Evolutionary conservation across 2,329 filamentous ascomycete species (phyloP), one percentile per base, ranked within the genome.

Genomic region (Aspergillus cejpii): DNA sequence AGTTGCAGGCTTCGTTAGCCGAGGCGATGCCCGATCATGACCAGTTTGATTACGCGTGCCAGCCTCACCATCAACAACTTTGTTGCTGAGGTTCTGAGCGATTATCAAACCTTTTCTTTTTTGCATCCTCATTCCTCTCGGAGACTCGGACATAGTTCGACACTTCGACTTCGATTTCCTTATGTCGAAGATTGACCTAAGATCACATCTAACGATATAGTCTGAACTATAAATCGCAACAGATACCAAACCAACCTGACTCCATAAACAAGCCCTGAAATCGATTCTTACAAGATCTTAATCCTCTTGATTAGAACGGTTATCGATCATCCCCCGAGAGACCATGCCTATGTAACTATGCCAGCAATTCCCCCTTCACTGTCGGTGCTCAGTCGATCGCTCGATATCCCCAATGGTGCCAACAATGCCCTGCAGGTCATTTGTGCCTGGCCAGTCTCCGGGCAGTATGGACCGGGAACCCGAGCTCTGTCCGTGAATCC

Each of bases 361-460:
- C 54, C 54, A 23, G 54, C 51, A 29, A 49, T 56, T 44, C 48
- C 48, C 6, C 37, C 41, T 17, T 19, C 45, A 33, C 26, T 20
- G 12, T 20, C 42, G 20, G 29, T 47, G 19, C 28, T 54, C 26
- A 48, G 43, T 39, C 31, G 28, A 12, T 24, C 41, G 19, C 39
- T 53, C 20, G 47, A 39, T 28, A 21, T 51, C 26, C 44, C 56
- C 6, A 60, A 60, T 48, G 50, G 52, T 31, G 60, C 61, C n/a
- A 48, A 26, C 38, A 2, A 49, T 21, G 34, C 50, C 36, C 45
- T 63, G 20, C 58, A 67, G 37, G 67, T 71, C 33, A 54, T 71
- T 11, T 71, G 68, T 49, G 68, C 67, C n/a, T 71, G 67, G 67
- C 66, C 67, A 3, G 60, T 71, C 3, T 69, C 66, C 3, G 68